Percentiles rank a stretch among this genome's conserved stretches.
Evolutionary conservation across 495 filamentous ascomycete species (phyloP).

Genomic region (Podospora tetraspora): DNA sequence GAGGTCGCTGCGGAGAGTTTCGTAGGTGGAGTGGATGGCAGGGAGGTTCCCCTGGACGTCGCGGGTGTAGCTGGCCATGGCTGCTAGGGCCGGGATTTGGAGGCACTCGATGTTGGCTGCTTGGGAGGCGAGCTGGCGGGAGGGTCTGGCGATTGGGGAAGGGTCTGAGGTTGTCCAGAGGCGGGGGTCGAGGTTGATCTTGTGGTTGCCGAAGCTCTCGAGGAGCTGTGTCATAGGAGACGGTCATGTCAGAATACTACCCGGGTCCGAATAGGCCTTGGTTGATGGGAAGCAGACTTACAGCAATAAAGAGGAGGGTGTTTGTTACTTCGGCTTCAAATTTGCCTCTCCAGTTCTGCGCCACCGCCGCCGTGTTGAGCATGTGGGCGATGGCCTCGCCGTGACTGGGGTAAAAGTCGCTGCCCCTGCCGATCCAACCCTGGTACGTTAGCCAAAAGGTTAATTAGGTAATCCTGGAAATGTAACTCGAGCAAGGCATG

Average conservation of each 20-base stretch:
- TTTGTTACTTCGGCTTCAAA: slow-evolving; percentile 4
- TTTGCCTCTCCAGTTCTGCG: slow-evolving; percentile 1
- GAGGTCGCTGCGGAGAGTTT: slow-evolving; percentile 1
- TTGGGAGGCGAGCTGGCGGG: not conserved
- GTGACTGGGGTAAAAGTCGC: slow-evolving; percentile 9
- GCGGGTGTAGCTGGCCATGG: not conserved
- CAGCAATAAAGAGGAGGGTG: not conserved
- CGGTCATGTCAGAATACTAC: too few relatives aligned
- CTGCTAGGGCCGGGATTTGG: not conserved
- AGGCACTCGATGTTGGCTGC: slow-evolving; percentile 3
- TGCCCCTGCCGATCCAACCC: slow-evolving; percentile 7
- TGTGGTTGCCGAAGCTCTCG: slow-evolving; percentile 10
- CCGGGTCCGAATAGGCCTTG: too few relatives aligned
- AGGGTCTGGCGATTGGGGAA: not conserved
- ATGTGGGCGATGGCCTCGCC: slow-evolving; percentile 11
- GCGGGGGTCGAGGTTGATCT: slow-evolving; percentile 11
- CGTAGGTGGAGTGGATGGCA: not conserved
- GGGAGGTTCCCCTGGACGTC: slow-evolving; percentile 4
- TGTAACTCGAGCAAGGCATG: too few relatives aligned
- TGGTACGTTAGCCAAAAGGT: too few relatives aligned
- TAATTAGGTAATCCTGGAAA: too few relatives aligned
- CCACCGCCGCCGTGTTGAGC: slow-evolving; percentile 1
- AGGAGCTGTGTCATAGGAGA: not conserved
- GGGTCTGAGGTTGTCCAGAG: not conserved
- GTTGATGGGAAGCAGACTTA: not conserved